Evolutionary conservation across 1,139 yeast species (phyloP), one percentile per base, ranked within the genome.

Genomic region (Geotrichum cucujoidarum): DNA sequence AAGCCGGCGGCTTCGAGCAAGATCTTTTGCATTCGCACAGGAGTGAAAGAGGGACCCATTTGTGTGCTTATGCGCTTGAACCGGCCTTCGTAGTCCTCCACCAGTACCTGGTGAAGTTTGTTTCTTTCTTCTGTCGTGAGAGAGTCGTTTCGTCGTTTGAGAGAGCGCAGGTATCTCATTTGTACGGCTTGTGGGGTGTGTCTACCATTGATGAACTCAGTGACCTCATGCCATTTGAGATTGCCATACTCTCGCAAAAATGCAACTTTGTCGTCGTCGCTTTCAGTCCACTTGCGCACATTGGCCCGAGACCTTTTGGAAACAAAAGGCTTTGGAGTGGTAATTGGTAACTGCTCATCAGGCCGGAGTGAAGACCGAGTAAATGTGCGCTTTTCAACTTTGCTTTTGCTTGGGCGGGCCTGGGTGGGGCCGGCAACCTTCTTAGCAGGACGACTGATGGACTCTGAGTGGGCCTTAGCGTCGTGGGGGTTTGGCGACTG

Each of bases 91-190:
- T 74, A 71, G 57, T 71, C 75, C 22, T 61, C 60, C 20, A 60
- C 53, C 29, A 71, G 55, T 1, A 61, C 62, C 25, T 56, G 53
- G 14, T 60, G 52, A 24, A 71, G 53, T 44, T 59, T 61, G 1
- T 55, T 47, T 40, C 58, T 64, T 60, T 71, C 71, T 18, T 56
- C 60, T 21, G 59, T 50, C 1, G 69, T 59, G 63, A 71, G 62
- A 32, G 58, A 56, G 16, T 60, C 67, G 45, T 63, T 61, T 32
- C 73, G 56, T 6, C 64, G 59, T 50, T 68, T 67, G 48, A 70
- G 66, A 27, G 64, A 58, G 8, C 75, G 62, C 40, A 71, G 59
- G 54, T 72, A 72, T 47, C 74, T 72, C 74, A 50, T 50, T 25
- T 50, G 53, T 8, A 50, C 50, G 4, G 53, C 53, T 29, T 50